A percentile compares a stretch with the other conserved stretches of the same genome.
These are phyloP conservation scores for Sambucus nigra DNA, from an alignment of 129 eudicot species.

Conservation along the genomic window DNA sequence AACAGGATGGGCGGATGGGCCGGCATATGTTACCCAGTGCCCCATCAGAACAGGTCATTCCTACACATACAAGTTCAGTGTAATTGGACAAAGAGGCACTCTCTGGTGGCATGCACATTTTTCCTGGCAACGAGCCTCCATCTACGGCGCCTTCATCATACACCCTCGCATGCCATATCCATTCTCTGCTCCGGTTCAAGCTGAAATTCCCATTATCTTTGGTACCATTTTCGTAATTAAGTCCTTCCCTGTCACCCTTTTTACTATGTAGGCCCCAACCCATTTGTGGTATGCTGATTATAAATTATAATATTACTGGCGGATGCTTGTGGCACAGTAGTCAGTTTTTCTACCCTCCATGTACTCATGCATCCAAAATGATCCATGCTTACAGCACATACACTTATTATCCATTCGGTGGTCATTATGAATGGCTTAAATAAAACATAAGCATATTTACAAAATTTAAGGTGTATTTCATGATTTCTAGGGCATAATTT, in stretches of 20 bases:
- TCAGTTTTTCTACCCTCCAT: too few species aligned
- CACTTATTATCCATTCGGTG: too few species aligned
- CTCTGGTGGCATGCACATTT: constrained; percentile 76
- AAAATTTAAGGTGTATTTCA: too few species aligned
- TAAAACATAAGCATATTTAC: too few species aligned
- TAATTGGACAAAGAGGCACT: constrained; percentile 46
- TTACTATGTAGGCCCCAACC: too few species aligned
- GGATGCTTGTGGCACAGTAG: not conserved
- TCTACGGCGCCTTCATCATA: constrained; percentile 59
- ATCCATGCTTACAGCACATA: too few species aligned
- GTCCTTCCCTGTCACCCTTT: not conserved
- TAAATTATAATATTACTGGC: not conserved
- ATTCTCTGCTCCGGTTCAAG: constrained; percentile 26
- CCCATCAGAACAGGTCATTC: constrained; percentile 43
- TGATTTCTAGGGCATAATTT: too few species aligned
- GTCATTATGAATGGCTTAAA: too few species aligned
- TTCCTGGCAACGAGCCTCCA: constrained; percentile 64
- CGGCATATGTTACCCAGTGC: constrained; percentile 66
- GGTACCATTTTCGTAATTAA: constrained; percentile 35
- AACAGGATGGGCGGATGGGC: constrained; percentile 82
- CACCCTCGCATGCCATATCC: constrained; percentile 64
- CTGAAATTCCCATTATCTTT: constrained; percentile 42
- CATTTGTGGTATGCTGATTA: not conserved
- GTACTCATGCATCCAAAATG: too few species aligned
- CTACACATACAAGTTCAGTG: constrained; percentile 53